A percentile compares a stretch with the other conserved stretches of the same genome.
Evolutionary conservation across 192 early-diverging fungal species (phyloP).

Genomic region (Gaertneriomyces semiglobifer): DNA sequence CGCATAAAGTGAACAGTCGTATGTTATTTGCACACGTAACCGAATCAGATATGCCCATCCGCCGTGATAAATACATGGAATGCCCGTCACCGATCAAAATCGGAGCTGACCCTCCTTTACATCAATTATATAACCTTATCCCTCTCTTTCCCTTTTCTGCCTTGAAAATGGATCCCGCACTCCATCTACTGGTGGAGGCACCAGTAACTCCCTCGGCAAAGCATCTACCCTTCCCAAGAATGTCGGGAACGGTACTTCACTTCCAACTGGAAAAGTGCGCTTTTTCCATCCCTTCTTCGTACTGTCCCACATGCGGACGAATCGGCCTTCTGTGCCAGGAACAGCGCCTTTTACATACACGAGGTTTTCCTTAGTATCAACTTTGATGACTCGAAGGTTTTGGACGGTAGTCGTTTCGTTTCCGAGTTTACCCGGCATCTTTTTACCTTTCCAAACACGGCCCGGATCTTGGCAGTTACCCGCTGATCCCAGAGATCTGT

Average conservation of each 20-base stretch:
- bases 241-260: constrained; percentile 49
- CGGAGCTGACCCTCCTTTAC: no score
- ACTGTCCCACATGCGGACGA: constrained; percentile 83
- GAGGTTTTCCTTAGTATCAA: constrained; percentile 81
- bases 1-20: no score
- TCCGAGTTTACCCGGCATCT: constrained; percentile 97
- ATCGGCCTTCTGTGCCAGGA: constrained; percentile 82
- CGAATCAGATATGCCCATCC: no score
- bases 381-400: constrained; percentile 67
- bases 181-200: constrained; percentile 26
- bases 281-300: constrained; percentile 60
- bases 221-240: constrained; percentile 34
- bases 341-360: constrained; percentile 91
- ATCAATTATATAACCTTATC: not conserved
- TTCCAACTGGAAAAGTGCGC: constrained; percentile 39
- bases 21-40: no score
- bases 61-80: no score
- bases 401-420: constrained; percentile 76
- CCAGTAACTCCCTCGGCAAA: constrained; percentile 39
- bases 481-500: constrained; percentile 84
- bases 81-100: no score
- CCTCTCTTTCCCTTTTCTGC: constrained; percentile 18
- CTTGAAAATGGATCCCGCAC: constrained; percentile 29
- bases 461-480: constrained; percentile 70
- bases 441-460: constrained; percentile 92